Conservation (phyloP, 306 rosid genomes). For the Astragalus glycyphyllos region DNA sequence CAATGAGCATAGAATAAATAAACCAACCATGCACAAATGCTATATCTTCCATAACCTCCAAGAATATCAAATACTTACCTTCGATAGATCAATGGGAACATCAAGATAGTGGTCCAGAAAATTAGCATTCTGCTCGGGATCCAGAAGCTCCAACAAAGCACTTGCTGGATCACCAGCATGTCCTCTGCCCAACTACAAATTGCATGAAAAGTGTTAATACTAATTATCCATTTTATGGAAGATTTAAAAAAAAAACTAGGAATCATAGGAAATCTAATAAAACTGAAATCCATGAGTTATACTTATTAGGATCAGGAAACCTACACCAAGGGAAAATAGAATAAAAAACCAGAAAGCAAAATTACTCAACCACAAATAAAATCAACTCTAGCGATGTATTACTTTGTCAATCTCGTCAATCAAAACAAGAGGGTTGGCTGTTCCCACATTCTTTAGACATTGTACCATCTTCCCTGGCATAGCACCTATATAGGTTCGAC, state of each 20-base stretch:
- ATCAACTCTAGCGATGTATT: slow-evolving; percentile 39
- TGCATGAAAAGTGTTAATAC: slow-evolving; percentile 39
- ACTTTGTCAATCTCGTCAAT: slow-evolving; percentile 99
- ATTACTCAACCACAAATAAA: slow-evolving; percentile 35
- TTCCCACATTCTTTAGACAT: slow-evolving; percentile 96
- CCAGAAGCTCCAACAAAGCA: slow-evolving; percentile 99
- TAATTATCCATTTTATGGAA: not conserved
- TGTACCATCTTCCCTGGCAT: slow-evolving; percentile 99
- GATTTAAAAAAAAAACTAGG: not conserved
- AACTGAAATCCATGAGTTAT: slow-evolving; percentile 23
- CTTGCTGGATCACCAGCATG: slow-evolving; percentile 99
- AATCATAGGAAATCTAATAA: slow-evolving; percentile 12
- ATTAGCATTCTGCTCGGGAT: slow-evolving; percentile 99
- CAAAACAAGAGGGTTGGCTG: slow-evolving; percentile 96
- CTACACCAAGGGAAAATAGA: slow-evolving; percentile 21
- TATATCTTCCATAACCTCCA: slow-evolving; percentile 25
- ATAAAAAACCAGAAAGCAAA: slow-evolving; percentile 27
- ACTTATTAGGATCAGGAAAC: slow-evolving; percentile 17
- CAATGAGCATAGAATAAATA: slow-evolving; percentile 1
- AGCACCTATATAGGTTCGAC: slow-evolving; percentile 98
- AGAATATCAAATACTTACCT: slow-evolving; percentile 62
- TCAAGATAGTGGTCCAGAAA: slow-evolving; percentile 99
- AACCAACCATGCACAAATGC: slow-evolving; percentile 16
- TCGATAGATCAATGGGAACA: slow-evolving; percentile 95
- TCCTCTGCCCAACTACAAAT: slow-evolving; percentile 95